Conservation (phyloP, 306 rosid species). For the Dryas octopetala region DNA sequence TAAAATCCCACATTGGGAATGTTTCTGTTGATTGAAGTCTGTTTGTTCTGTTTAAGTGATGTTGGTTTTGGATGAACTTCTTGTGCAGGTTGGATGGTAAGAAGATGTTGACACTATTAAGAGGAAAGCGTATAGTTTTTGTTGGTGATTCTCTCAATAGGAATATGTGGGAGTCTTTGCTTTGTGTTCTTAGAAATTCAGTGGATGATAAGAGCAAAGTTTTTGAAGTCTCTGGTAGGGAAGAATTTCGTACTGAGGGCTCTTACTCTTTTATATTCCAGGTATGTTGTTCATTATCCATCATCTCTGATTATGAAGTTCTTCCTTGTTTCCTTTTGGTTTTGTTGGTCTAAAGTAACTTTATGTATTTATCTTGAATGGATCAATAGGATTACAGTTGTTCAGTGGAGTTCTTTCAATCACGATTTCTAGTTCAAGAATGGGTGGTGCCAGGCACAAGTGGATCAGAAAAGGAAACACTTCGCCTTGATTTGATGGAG, state of each 20-base stretch:
- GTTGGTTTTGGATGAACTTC: slow-evolving; percentile 9
- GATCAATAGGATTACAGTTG: slow-evolving; percentile 29
- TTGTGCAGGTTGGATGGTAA: slow-evolving; percentile 20
- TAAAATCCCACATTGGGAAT: no score
- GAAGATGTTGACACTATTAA: slow-evolving; percentile 23
- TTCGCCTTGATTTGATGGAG: slow-evolving; percentile 31
- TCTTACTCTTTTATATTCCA: slow-evolving; percentile 25
- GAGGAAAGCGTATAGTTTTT: slow-evolving; percentile 25
- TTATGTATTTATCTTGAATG: not conserved
- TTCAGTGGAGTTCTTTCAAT: slow-evolving; percentile 34
- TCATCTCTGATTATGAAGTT: not conserved
- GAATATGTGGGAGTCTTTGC: slow-evolving; percentile 34
- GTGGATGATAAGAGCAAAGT: slow-evolving; percentile 27
- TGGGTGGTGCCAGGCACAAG: slow-evolving; percentile 14
- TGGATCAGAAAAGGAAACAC: slow-evolving; percentile 30
- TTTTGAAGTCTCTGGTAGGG: slow-evolving; percentile 23
- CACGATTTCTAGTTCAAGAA: slow-evolving; percentile 31
- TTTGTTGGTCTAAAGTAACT: not conserved
- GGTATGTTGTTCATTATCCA: slow-evolving; percentile 3
- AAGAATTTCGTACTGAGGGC: slow-evolving; percentile 29
- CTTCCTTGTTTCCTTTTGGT: not conserved
- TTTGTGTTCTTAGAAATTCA: slow-evolving; percentile 30
- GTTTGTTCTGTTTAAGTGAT: slow-evolving; percentile 4
- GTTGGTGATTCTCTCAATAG: slow-evolving; percentile 33
- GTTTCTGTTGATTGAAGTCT: not conserved